A percentile compares a stretch with the other conserved stretches of the same genome.
Conservation (phyloP, 2,329 filamentous ascomycete species). For the Clonostachys rhizophaga region DNA sequence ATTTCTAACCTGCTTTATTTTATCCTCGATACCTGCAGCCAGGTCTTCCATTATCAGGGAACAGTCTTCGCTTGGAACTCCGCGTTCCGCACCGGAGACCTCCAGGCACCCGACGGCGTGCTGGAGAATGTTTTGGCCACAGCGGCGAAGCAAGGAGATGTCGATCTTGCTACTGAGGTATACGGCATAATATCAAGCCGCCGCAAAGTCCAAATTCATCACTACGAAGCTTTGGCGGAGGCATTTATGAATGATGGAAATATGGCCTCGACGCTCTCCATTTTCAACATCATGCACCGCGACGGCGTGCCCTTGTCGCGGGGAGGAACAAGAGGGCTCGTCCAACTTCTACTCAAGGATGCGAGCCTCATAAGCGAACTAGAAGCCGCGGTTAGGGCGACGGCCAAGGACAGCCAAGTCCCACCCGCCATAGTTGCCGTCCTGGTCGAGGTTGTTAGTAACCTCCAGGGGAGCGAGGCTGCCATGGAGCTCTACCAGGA, state of each 20-base stretch:
- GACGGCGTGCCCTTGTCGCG: constrained; percentile 43
- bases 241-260: constrained; percentile 60
- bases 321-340: constrained; percentile 61
- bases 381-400: constrained; percentile 49
- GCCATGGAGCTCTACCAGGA: constrained; percentile 25
- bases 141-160: constrained; percentile 65
- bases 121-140: constrained; percentile 67
- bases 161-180: constrained; percentile 64
- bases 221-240: constrained; percentile 77
- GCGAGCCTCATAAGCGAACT: constrained; percentile 41
- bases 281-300: constrained; percentile 69
- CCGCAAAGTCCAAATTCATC: constrained; percentile 53
- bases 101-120: constrained; percentile 51
- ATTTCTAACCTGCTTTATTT: constrained; percentile 60
- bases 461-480: constrained; percentile 16
- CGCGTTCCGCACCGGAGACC: constrained; percentile 42
- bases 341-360: constrained; percentile 43
- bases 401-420: constrained; percentile 30
- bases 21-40: constrained; percentile 71
- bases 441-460: constrained; percentile 24
- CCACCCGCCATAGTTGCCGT: constrained; percentile 29
- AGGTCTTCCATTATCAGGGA: constrained; percentile 56
- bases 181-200: constrained; percentile 41
- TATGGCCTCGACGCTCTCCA: constrained; percentile 60
- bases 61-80: constrained; percentile 68